Percentiles rank a stretch among this genome's conserved stretches.
phyloP scores from a whole-genome alignment of 768 basidiomycete genomes.

The Boletus reticuloceps region DNA sequence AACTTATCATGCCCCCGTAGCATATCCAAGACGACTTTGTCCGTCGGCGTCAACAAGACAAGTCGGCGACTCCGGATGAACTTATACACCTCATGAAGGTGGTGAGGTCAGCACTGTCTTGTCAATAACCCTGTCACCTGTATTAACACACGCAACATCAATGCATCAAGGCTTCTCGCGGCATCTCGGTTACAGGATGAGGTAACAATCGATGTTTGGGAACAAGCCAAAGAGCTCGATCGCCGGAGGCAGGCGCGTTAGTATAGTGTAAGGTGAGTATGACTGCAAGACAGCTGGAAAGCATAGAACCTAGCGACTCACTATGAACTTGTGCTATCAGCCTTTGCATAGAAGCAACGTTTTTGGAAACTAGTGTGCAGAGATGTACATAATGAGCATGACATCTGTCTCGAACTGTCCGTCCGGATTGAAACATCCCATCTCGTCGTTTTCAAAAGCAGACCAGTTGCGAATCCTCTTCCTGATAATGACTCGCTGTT shows the following conservation, averaged over 20 bases:
- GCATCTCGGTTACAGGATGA: constrained; percentile 56
- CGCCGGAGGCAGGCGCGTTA: constrained; percentile 36
- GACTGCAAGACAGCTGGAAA: neutral
- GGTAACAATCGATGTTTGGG: constrained; percentile 61
- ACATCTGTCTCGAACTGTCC: neutral
- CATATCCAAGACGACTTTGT: constrained; percentile 78
- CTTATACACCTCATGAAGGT: constrained; percentile 66
- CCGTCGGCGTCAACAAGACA: constrained; percentile 37
- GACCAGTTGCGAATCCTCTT: constrained; percentile 5
- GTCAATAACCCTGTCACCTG: neutral
- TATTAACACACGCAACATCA: constrained; percentile 8
- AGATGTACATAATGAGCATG: neutral
- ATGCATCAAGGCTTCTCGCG: constrained; percentile 65
- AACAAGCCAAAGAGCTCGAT: constrained; percentile 61
- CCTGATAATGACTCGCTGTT: neutral
- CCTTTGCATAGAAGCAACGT: neutral
- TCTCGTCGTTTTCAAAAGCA: constrained; percentile 11
- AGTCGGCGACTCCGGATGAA: constrained; percentile 51
- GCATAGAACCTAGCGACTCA: neutral
- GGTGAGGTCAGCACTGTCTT: constrained; percentile 51
- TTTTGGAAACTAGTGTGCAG: neutral
- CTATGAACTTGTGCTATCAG: neutral
- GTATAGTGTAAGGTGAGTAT: constrained; percentile 9
- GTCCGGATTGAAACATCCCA: constrained; percentile 8
- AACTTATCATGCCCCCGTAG: constrained; percentile 34